A percentile compares a stretch with the other conserved stretches of the same genome.
Evolutionary conservation across 371 early-diverging fungal genomes (phyloP).

Genomic region (Furculomyces boomerangus): DNA sequence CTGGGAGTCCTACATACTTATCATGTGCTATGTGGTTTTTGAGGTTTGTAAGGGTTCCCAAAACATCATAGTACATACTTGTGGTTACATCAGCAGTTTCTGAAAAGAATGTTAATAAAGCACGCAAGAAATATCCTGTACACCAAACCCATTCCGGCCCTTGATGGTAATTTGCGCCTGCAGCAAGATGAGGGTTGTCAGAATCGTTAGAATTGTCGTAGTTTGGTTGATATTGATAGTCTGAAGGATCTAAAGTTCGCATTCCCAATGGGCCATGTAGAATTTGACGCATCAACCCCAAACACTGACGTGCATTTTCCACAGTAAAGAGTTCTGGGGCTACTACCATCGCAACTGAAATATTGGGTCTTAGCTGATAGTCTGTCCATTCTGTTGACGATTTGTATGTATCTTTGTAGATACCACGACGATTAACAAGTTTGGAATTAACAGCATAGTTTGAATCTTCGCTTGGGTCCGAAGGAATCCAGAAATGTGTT

Average conservation of each 20-base stretch:
- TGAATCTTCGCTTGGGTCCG: slow-evolving; percentile 31
- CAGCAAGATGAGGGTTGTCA: slow-evolving; percentile 58
- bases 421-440: slow-evolving; percentile 76
- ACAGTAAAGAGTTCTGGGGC: slow-evolving; percentile 82
- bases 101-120: slow-evolving; percentile 50
- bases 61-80: slow-evolving; percentile 25
- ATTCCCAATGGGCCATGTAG: slow-evolving; percentile 81
- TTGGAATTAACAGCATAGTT: slow-evolving; percentile 37
- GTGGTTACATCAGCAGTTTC: slow-evolving; percentile 5
- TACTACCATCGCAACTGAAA: slow-evolving; percentile 77
- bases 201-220: slow-evolving; percentile 87
- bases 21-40: slow-evolving; percentile 44
- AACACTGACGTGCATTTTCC: slow-evolving; percentile 47
- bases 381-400: slow-evolving; percentile 55
- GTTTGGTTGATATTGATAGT: slow-evolving; percentile 72
- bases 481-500: slow-evolving; percentile 69
- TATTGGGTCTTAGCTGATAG: slow-evolving; percentile 87
- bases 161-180: slow-evolving; percentile 94
- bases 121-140: slow-evolving; percentile 70
- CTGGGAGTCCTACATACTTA: slow-evolving; percentile 80
- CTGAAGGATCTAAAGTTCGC: slow-evolving; percentile 81
- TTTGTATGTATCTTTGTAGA: slow-evolving; percentile 82
- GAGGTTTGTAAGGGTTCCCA: slow-evolving; percentile 47
- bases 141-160: slow-evolving; percentile 96
- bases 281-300: slow-evolving; percentile 39